Percentiles rank a stretch among this genome's conserved stretches.
Conservation (phyloP, 2,329 filamentous ascomycete genomes). For the Aspergillus proliferans region DNA sequence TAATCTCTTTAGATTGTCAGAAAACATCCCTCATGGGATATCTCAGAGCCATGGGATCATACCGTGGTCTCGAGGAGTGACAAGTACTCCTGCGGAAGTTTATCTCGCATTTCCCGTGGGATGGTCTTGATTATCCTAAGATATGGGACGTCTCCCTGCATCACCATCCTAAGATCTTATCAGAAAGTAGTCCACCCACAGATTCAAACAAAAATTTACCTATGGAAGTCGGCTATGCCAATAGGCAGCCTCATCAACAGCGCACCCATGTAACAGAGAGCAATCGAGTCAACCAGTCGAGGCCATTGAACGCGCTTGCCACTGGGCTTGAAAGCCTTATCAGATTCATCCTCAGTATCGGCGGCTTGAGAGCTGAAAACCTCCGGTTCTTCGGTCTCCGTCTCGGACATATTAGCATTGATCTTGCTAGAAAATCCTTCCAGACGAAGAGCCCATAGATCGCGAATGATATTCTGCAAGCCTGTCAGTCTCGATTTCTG, state of each 20-base stretch:
- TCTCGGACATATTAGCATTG: slow-evolving; percentile 29
- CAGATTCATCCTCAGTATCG: slow-evolving; percentile 39
- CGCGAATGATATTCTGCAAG: slow-evolving; percentile 57
- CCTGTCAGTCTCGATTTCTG: slow-evolving; percentile 8
- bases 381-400: slow-evolving; percentile 33
- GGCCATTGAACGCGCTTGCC: slow-evolving; percentile 46
- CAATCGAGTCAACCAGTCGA: slow-evolving; percentile 66
- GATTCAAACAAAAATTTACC: slow-evolving; percentile 22
- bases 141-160: slow-evolving; percentile 70
- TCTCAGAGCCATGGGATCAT: slow-evolving; percentile 1
- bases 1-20: slow-evolving; percentile 24
- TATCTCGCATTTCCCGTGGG: slow-evolving; percentile 40
- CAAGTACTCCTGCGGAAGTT: slow-evolving; percentile 37
- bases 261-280: slow-evolving; percentile 71
- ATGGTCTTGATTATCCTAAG: slow-evolving; percentile 51
- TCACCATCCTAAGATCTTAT: slow-evolving; percentile 26
- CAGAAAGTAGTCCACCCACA: neutral
- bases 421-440: slow-evolving; percentile 48
- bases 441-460: slow-evolving; percentile 77
- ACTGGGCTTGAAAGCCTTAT: slow-evolving; percentile 28
- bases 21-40: neutral
- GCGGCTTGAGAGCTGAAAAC: slow-evolving; percentile 56
- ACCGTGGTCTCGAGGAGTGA: slow-evolving; percentile 36
- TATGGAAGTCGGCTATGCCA: slow-evolving; percentile 64
- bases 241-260: slow-evolving; percentile 69